Conservation (phyloP, 169 alveolate species). For the Blepharisma undulans region DNA sequence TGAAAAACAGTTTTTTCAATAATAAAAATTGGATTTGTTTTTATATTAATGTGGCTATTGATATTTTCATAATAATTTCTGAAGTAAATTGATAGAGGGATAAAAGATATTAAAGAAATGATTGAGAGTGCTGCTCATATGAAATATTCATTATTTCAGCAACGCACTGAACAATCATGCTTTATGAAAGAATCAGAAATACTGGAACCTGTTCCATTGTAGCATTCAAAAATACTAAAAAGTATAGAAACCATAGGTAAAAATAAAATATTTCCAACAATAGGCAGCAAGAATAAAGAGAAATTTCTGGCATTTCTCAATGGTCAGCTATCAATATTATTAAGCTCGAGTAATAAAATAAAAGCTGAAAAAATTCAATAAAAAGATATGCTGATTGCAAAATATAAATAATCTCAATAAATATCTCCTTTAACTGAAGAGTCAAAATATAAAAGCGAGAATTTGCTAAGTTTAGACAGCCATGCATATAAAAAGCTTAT, state of each 20-base stretch:
- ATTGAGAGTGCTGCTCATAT: neutral
- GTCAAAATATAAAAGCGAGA: neutral
- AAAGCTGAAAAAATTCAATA: no score
- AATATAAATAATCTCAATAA: neutral
- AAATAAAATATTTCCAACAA: neutral
- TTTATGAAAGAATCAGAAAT: neutral
- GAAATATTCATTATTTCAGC: neutral
- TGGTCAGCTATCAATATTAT: no score
- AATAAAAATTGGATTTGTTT: neutral
- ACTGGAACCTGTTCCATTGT: neutral
- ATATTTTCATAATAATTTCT: neutral
- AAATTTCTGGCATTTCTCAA: no score
- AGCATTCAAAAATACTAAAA: slow-evolving; percentile 22
- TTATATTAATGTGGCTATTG: neutral
- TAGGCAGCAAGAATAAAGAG: no score
- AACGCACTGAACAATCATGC: neutral
- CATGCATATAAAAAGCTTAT: neutral
- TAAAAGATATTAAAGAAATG: neutral
- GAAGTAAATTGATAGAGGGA: neutral
- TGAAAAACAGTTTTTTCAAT: neutral
- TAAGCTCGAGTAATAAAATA: no score
- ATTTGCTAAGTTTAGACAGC: neutral
- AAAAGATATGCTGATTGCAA: no score
- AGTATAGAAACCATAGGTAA: neutral
- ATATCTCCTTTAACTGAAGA: neutral